phyloP scores from a whole-genome alignment of 768 basidiomycete genomes.

The Naganishia randhawae region DNA sequence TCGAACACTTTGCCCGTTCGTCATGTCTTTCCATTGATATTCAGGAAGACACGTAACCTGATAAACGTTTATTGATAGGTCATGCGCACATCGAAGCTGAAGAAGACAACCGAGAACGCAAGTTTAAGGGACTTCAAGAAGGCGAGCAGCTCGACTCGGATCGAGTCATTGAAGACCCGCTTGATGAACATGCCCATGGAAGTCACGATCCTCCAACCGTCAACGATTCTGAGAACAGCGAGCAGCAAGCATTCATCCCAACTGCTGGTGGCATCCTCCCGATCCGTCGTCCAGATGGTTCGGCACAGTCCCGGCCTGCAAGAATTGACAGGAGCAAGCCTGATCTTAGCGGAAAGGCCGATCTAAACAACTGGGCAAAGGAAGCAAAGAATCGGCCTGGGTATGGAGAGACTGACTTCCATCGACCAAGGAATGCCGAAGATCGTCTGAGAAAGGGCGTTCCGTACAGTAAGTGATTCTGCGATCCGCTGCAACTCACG shows the following conservation, averaged over 20 bases:
- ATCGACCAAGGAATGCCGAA: conserved; percentile 66
- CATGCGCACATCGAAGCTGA: conserved; percentile 78
- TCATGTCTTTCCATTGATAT: neutral
- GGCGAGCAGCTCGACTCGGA: conserved; percentile 61
- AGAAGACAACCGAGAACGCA: conserved; percentile 79
- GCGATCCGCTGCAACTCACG: too few relatives aligned
- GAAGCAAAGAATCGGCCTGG: conserved; percentile 65
- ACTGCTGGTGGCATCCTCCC: conserved; percentile 28
- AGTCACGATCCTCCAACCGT: neutral
- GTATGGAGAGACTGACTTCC: conserved; percentile 62
- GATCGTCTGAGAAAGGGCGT: conserved; percentile 69
- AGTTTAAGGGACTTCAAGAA: conserved; percentile 69
- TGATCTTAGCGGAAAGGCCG: conserved; percentile 57
- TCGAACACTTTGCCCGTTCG: conserved; percentile 73
- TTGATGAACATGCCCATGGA: conserved; percentile 30
- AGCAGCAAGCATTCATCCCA: conserved; percentile 20
- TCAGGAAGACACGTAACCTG: neutral
- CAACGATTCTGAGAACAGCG: conserved; percentile 7
- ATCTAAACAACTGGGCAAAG: conserved; percentile 56
- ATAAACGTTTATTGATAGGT: conserved; percentile 43
- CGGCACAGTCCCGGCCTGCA: conserved; percentile 19
- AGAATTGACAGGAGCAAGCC: conserved; percentile 25
- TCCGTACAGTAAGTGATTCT: conserved; percentile 46
- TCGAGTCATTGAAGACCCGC: conserved; percentile 50
- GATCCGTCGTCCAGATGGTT: conserved; percentile 40